Evolutionary conservation across 2,329 filamentous ascomycete genomes (phyloP).

Genomic region (Annulohypoxylon truncatum): DNA sequence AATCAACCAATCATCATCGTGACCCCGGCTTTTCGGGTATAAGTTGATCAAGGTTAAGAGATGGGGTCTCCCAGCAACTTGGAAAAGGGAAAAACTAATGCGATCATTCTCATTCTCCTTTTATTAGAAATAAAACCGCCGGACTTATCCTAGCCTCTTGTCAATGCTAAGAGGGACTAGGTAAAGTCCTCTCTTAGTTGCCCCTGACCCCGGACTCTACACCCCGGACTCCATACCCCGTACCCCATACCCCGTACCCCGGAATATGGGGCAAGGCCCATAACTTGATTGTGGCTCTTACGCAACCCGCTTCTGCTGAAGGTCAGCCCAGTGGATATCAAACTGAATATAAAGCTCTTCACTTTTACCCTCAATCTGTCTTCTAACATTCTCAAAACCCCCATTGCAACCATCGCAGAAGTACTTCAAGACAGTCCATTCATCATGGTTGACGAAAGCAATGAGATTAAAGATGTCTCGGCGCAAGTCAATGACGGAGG

Average conservation of each 20-base stretch:
- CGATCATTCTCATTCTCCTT: background rate
- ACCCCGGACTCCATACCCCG: no score
- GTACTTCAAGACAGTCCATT: background rate
- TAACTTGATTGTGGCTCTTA: no score
- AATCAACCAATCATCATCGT: background rate
- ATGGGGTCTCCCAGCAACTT: background rate
- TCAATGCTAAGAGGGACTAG: background rate
- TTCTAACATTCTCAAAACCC: background rate
- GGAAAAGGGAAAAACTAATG: background rate
- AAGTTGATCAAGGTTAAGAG: constrained; percentile 1
- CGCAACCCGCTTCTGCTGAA: no score
- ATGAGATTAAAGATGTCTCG: background rate
- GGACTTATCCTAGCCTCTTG: no score
- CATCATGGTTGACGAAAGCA: background rate
- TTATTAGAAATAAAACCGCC: background rate
- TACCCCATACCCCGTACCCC: no score
- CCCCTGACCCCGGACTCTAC: no score
- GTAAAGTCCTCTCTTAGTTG: no score
- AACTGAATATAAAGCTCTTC: no score
- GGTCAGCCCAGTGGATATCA: no score
- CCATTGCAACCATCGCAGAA: background rate
- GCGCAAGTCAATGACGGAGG: background rate
- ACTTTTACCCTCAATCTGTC: background rate
- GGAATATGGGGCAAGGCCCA: no score
- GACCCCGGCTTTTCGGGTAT: background rate